Conservation (phyloP, 257 asterid species). For the Solanum boliviense region DNA sequence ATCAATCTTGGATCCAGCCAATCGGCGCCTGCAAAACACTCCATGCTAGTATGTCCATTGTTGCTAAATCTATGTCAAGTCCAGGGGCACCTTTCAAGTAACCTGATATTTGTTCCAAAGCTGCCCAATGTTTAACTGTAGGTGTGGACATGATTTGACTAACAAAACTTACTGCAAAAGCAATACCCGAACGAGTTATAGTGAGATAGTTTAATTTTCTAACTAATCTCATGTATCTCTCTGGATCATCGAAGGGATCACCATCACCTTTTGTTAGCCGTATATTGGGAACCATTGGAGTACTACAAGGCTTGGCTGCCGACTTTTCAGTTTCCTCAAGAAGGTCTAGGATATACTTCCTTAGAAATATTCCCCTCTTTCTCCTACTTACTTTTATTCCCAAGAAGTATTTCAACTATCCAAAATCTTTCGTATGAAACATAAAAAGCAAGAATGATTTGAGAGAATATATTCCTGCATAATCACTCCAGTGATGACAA, state of each 20-base stretch:
- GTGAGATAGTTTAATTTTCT: neutral
- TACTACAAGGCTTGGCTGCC: neutral
- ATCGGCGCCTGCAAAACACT: neutral
- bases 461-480: neutral
- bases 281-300: neutral
- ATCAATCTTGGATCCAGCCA: neutral
- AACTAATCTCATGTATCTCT: neutral
- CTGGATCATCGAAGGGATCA: neutral
- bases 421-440: neutral
- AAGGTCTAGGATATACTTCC: no score
- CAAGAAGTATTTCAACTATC: neutral
- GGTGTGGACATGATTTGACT: neutral
- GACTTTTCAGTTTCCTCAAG: neutral
- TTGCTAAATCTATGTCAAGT: neutral
- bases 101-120: neutral
- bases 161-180: neutral
- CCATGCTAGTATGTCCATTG: neutral
- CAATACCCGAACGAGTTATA: no score
- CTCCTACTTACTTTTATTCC: neutral
- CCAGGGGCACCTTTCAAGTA: neutral
- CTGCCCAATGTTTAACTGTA: neutral
- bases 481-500: neutral
- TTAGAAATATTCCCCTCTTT: neutral
- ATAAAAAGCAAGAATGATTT: no score
- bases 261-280: neutral